A percentile compares a stretch with the other conserved stretches of the same genome.
These are phyloP conservation scores for Lachancea mirantina DNA, from an alignment of 805 yeast genomes.

Conservation along the genomic window DNA sequence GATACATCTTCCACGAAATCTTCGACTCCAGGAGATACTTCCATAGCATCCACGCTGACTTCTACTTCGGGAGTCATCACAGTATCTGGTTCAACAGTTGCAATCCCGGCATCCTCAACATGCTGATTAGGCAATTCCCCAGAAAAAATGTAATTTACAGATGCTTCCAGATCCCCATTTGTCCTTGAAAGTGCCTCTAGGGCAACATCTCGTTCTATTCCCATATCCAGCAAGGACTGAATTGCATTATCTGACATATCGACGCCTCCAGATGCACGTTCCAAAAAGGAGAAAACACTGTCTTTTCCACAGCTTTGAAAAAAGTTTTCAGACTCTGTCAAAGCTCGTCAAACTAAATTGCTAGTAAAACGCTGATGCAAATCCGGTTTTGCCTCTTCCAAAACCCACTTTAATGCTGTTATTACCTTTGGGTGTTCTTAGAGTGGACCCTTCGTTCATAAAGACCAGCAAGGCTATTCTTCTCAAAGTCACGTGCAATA, in stretches of 20 bases:
- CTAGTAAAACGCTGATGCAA: background rate
- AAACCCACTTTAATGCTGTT: too few species aligned
- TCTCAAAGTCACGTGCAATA: too few species aligned
- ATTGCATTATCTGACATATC: slow-evolving; percentile 24
- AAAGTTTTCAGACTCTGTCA: too few species aligned
- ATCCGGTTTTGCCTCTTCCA: background rate
- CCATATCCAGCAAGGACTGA: slow-evolving; percentile 56
- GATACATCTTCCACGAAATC: slow-evolving; percentile 6
- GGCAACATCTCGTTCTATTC: slow-evolving; percentile 55
- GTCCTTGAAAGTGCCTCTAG: slow-evolving; percentile 51
- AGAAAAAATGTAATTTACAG: slow-evolving; percentile 39
- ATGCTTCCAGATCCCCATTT: slow-evolving; percentile 51
- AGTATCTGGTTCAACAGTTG: too few species aligned
- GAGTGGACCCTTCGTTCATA: too few species aligned
- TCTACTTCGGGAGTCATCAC: background rate
- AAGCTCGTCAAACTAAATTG: too few species aligned
- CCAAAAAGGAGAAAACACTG: background rate
- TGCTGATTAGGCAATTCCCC: slow-evolving; percentile 18
- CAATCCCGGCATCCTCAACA: too few species aligned
- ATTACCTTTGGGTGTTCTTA: too few species aligned
- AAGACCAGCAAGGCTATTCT: too few species aligned
- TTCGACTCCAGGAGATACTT: background rate
- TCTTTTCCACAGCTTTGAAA: too few species aligned
- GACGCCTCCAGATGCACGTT: background rate
- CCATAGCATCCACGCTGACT: background rate